Evolutionary conservation across 305 asterid genomes (phyloP), one percentile per base, ranked within the genome.

Genomic region (Fraxinus baroniana): DNA sequence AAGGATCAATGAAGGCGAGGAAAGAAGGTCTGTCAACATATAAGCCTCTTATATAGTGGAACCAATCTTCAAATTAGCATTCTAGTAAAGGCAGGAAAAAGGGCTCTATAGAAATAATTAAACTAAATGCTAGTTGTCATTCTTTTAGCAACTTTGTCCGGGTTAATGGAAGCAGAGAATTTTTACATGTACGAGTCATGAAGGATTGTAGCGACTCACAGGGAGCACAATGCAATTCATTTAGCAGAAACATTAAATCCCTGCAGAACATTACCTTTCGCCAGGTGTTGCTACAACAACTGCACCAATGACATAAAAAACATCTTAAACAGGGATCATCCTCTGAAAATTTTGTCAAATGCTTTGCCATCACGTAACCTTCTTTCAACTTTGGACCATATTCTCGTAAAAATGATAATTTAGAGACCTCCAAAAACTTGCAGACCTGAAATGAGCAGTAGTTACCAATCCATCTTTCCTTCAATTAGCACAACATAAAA

Each of bases 371-470:
- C 83, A 92, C 93, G 76, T 94, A 94, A 82, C 90, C 96, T 86
- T 94, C 98, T 84, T 93, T 94, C 84, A 94, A 86, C 91, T 94
- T 94, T 81, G 97, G 94, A 64, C 98, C 98, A 88, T 90, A 94
- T 84, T 94, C 95, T 76, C 88, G 92, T 60, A 86, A 90, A 89
- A 94, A 93, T 20, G 98, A 94, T 83, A 94, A 78, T 89, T 86
- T 92, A 66, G 98, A 94, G 85, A 91, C 98, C 92, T 94, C 97
- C 95, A 94, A 85, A 87, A 94, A 94, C 88, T 86, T 91, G 94
- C 97, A 93, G 44, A 94, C 98, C 98, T 94, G 80, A 72, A 78
- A 83, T 30, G 39, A 28, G 4, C 44, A 88, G 17, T 13, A 78
- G 71, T 83, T 64, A 73, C 17, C 57, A 60, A 83, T 36, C 81